Evolutionary conservation across 805 yeast genomes (phyloP).

Genomic region (Barnettozyma pratensis): DNA sequence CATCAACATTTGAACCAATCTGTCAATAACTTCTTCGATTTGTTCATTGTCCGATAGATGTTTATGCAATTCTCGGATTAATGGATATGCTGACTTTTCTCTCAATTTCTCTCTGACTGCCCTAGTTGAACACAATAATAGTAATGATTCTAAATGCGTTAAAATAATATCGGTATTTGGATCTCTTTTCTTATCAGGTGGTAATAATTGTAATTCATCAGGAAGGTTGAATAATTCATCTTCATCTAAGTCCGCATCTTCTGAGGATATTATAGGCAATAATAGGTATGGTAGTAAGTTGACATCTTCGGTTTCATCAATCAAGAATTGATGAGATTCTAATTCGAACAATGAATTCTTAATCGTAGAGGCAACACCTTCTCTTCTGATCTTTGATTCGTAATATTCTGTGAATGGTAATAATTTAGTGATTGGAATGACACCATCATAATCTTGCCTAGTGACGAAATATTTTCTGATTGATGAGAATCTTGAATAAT

Average conservation of each 20-base stretch:
- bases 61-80: constrained; percentile 82
- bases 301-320: constrained; percentile 51
- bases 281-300: constrained; percentile 78
- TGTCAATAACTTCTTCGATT: constrained; percentile 68
- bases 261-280: constrained; percentile 75
- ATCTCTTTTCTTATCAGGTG: constrained; percentile 73
- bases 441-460: constrained; percentile 65
- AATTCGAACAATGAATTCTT: constrained; percentile 85
- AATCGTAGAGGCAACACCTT: constrained; percentile 89
- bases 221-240: constrained; percentile 88
- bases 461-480: constrained; percentile 79
- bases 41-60: constrained; percentile 36
- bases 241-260: constrained; percentile 61
- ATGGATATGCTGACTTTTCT: constrained; percentile 76
- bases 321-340: constrained; percentile 53
- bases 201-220: constrained; percentile 76
- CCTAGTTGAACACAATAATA: constrained; percentile 73
- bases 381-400: constrained; percentile 75
- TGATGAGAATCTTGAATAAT: constrained; percentile 66
- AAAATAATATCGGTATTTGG: constrained; percentile 58
- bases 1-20: constrained; percentile 85
- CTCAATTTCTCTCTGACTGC: constrained; percentile 72
- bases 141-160: constrained; percentile 72
- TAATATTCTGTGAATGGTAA: constrained; percentile 79
- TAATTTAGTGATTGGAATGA: constrained; percentile 76